Conservation (phyloP, 2,329 filamentous ascomycete species). For the Calonectria henricotiae region DNA sequence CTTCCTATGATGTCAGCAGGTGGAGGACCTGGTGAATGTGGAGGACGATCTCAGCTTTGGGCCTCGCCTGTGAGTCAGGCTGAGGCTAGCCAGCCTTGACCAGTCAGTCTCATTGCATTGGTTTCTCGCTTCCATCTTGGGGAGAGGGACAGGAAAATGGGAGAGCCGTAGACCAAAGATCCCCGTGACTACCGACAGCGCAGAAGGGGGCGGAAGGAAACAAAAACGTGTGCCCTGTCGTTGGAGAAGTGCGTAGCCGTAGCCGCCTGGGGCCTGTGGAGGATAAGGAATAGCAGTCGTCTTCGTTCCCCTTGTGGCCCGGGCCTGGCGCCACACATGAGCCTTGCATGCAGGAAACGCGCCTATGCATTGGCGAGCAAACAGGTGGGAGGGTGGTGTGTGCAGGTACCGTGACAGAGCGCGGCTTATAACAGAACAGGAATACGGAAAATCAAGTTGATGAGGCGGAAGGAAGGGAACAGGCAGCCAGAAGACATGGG, state of each 20-base stretch:
- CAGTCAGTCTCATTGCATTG: conserved; percentile 1
- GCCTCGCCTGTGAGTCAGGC: background rate
- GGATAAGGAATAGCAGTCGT: background rate
- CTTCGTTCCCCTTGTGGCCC: background rate
- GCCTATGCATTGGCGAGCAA: background rate
- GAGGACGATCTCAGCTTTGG: conserved; percentile 2
- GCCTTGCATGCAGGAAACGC: background rate
- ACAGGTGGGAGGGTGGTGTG: background rate
- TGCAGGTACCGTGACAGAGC: background rate
- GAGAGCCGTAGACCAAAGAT: conserved; percentile 1
- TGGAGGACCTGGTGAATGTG: background rate
- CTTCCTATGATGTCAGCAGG: conserved; percentile 14
- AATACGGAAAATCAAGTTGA: conserved; percentile 16
- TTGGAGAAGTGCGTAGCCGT: background rate
- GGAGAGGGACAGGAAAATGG: too few species aligned
- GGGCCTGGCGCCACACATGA: conserved; percentile 3
- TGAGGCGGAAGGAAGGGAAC: conserved; percentile 1
- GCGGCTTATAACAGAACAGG: background rate
- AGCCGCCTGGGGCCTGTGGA: background rate
- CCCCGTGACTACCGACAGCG: conserved; percentile 10
- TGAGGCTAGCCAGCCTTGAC: background rate
- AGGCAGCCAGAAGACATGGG: conserved; percentile 3
- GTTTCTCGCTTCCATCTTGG: conserved; percentile 4
- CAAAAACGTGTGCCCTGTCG: background rate
- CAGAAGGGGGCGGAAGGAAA: conserved; percentile 2